Evolutionary conservation across 345 rosid species (phyloP).

Genomic region (Streptanthus diversifolius): DNA sequence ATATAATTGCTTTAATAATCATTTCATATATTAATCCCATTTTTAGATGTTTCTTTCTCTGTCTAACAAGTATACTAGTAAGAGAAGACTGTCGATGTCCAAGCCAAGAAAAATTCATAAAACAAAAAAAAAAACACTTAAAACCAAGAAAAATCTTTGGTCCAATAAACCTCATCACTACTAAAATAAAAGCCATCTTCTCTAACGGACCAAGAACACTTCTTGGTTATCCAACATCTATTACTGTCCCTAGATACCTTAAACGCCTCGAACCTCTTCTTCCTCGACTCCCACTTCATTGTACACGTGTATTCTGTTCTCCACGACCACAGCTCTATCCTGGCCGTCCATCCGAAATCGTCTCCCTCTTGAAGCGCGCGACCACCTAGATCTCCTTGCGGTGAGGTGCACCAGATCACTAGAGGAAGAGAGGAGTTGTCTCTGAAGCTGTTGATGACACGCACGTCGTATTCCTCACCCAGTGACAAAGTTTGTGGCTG

Average conservation of each 20-base stretch:
- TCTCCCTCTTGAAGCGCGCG: constrained; percentile 95
- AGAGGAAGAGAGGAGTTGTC: constrained; percentile 84
- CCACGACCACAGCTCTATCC: constrained; percentile 44
- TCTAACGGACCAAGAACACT: constrained; percentile 79
- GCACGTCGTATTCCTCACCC: constrained; percentile 58
- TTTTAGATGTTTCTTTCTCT: not conserved
- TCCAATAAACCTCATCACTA: constrained; percentile 76
- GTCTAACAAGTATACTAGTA: not conserved
- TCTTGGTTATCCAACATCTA: constrained; percentile 59
- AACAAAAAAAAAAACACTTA: not conserved
- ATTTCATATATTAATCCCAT: not conserved
- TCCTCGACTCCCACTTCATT: constrained; percentile 64
- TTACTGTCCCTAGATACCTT: constrained; percentile 48
- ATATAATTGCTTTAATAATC: not conserved
- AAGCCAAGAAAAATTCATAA: not conserved
- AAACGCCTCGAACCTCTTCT: constrained; percentile 64
- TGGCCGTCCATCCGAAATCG: constrained; percentile 68
- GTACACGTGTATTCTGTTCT: constrained; percentile 50
- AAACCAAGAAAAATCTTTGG: constrained; percentile 73
- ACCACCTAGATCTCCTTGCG: constrained; percentile 70
- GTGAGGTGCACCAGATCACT: constrained; percentile 80
- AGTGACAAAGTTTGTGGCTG: constrained; percentile 34
- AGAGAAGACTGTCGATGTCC: not conserved
- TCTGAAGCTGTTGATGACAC: constrained; percentile 75
- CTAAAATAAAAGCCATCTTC: constrained; percentile 92